Evolutionary conservation across 2,329 filamentous ascomycete species (phyloP), one percentile per base, ranked within the genome.

Genomic region (Fonsecaea erecta): DNA sequence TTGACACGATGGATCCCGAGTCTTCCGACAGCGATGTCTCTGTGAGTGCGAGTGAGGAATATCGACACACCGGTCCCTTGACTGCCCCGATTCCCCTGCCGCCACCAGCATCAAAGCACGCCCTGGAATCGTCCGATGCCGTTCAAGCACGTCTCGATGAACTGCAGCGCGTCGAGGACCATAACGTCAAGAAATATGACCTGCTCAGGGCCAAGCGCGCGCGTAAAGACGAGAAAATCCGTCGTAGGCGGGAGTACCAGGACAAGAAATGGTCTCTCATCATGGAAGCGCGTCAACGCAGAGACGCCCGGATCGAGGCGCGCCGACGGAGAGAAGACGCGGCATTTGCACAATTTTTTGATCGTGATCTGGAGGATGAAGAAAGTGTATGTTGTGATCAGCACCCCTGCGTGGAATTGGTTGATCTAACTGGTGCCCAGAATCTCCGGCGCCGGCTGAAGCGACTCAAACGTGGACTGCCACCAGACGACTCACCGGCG

Each of bases 161-260:
- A 37, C 60, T 72, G 26, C 53, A 63, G 16, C 61, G 64, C 6
- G 66, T 71, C 14, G 71, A 72, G 46, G 64, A 70, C 51, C 59
- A 65, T 58, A 71, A 71, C 37, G 64, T 68, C 59, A 67, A 64
- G 35, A 72, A 68, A 61, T 68, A 68, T 37, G 62, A 68, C 24
- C 58, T 63, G 5, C 66, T 72, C 48, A 67, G 63, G 55, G 68
- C 65, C 11, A 72, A 71, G 51, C 68, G 71, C 34, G 43, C 55
- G 40, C 71, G 70, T 2, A 71, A 70, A 61, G 71, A 72, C 35
- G 69, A 71, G 3, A 69, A 68, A 52, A 72, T 72, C 18, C 62
- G 64, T 18, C 63, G 63, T 21, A 70, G 67, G 43, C 66, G 69
- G 14, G 71, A 68, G 28, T 28, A 62, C 34, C 69, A 72, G 52